Percentiles rank a stretch among this genome's conserved stretches.
Conservation (phyloP, 2,329 filamentous ascomycete genomes). For the Rutstroemia sydowiana region DNA sequence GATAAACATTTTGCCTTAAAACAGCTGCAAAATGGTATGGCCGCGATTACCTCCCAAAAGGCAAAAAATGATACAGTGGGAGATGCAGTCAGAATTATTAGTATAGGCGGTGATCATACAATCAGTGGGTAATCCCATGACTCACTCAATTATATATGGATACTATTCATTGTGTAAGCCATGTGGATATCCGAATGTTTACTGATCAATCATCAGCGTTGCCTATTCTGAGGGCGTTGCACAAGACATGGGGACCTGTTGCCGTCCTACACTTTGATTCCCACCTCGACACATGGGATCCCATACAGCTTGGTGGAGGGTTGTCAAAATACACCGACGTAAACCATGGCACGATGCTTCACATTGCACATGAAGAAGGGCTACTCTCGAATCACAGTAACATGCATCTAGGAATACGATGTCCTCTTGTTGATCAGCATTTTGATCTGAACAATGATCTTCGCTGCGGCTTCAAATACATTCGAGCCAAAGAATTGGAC, state of each 20-base stretch:
- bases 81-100: constrained; percentile 24
- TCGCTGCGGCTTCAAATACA: constrained; percentile 25
- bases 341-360: constrained; percentile 30
- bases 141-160: not conserved
- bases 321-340: constrained; percentile 25
- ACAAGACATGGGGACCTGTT: constrained; percentile 26
- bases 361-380: constrained; percentile 30
- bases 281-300: constrained; percentile 29
- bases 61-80: constrained; percentile 23
- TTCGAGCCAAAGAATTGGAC: constrained; percentile 25
- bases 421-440: constrained; percentile 20
- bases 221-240: constrained; percentile 25
- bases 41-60: constrained; percentile 16
- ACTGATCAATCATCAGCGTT: constrained; percentile 17
- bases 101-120: constrained; percentile 28
- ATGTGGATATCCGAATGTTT: not conserved
- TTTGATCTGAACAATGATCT: constrained; percentile 28
- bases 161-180: not conserved
- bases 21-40: constrained; percentile 26
- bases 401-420: constrained; percentile 28
- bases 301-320: constrained; percentile 25
- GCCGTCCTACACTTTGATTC: constrained; percentile 28
- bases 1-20: constrained; percentile 25
- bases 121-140: constrained; percentile 20
- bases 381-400: constrained; percentile 26